Percentiles rank a stretch among this genome's conserved stretches.
Conservation (phyloP, 129 eudicot species). For the Flaveria brownii region DNA sequence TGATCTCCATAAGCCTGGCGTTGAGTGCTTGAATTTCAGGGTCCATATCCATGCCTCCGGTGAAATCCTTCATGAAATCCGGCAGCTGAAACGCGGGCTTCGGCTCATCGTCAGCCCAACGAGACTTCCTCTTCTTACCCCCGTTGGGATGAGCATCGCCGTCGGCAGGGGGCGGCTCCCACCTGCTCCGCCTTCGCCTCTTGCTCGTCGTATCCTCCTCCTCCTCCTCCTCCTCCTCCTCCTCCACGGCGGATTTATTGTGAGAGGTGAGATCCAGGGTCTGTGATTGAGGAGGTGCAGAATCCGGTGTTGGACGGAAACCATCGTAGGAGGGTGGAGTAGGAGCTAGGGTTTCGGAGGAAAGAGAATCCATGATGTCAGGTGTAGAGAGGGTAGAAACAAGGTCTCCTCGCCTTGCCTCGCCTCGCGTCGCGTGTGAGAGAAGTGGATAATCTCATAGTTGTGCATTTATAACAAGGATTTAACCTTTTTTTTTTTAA, state of each 20-base stretch:
- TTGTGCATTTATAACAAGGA: too few species aligned
- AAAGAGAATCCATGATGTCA: conserved; percentile 34
- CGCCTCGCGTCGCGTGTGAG: too few species aligned
- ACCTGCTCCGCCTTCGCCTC: conserved; percentile 61
- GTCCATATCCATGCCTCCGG: conserved; percentile 90
- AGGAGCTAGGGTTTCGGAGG: conserved; percentile 47
- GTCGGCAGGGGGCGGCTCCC: conserved; percentile 69
- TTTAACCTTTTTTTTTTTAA: too few species aligned
- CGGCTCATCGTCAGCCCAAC: conserved; percentile 88
- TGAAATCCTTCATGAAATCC: conserved; percentile 84
- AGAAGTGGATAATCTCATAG: too few species aligned
- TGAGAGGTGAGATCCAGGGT: conserved; percentile 22
- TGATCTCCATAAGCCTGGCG: conserved; percentile 73
- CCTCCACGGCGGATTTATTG: conserved; percentile 28
- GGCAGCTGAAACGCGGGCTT: conserved; percentile 71
- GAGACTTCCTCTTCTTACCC: conserved; percentile 68
- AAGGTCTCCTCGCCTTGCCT: too few species aligned
- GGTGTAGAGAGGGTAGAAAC: not conserved
- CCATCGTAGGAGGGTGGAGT: conserved; percentile 7
- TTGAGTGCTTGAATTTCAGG: conserved; percentile 84
- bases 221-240: conserved; percentile 44
- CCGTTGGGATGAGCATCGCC: conserved; percentile 30
- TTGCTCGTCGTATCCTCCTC: conserved; percentile 50
- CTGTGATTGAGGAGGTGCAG: conserved; percentile 22
- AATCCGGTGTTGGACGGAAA: conserved; percentile 8